phyloP scores from a whole-genome alignment of 305 asterid genomes.

The Coffea humblotiana region DNA sequence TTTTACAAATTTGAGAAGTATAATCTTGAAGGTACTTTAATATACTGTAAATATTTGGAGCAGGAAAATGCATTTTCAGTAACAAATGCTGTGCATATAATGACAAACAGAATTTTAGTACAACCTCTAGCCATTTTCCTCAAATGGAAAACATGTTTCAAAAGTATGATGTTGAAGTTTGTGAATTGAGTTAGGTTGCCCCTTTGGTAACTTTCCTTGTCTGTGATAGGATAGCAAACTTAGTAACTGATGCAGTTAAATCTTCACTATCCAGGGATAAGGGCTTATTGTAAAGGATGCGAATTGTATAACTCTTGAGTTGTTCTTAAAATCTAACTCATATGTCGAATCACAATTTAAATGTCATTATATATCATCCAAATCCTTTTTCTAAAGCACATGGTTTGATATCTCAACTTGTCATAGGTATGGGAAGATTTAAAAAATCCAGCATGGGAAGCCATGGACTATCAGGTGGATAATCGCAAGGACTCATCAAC shows the following conservation, averaged over 20 bases:
- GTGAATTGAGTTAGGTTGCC: background rate
- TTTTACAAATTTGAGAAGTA: background rate
- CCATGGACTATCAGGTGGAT: conserved; percentile 64
- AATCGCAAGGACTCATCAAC: conserved; percentile 12
- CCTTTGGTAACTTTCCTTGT: background rate
- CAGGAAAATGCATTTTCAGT: background rate
- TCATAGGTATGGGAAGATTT: conserved; percentile 55
- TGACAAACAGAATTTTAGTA: too few species aligned
- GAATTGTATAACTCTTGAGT: background rate
- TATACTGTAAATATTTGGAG: background rate
- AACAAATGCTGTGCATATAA: too few species aligned
- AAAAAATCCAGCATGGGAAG: conserved; percentile 70
- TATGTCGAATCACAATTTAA: background rate
- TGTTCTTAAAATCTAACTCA: background rate
- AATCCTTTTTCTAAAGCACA: background rate
- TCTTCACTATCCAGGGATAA: background rate
- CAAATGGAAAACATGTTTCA: background rate
- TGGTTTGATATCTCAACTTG: conserved; percentile 7
- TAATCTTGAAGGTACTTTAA: background rate
- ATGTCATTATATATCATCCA: background rate
- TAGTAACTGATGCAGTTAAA: background rate
- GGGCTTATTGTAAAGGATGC: background rate
- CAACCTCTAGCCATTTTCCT: background rate
- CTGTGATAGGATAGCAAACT: background rate
- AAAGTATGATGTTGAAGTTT: background rate